These are phyloP conservation scores for Rhodotorula sp. DNA, from an alignment of 1,284 basidiomycete genomes.

Conservation along the genomic window DNA sequence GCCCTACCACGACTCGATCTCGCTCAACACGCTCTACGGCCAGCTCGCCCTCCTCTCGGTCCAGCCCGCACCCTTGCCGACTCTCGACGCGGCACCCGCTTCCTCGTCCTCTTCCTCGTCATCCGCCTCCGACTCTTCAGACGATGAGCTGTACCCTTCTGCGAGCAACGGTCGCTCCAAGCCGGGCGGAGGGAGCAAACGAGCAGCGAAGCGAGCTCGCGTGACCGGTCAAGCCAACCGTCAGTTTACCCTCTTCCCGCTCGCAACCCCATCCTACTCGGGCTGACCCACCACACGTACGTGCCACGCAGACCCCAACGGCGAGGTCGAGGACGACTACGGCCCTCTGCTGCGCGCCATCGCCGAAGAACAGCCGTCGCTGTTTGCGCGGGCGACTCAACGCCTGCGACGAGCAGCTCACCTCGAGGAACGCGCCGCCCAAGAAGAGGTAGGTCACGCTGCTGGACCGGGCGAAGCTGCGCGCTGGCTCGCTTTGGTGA, in stretches of 20 bases:
- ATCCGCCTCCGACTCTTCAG: not conserved
- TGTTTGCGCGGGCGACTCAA: conserved; percentile 25
- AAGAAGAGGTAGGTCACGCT: not conserved
- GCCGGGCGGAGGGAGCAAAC: not conserved
- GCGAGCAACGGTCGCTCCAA: not conserved
- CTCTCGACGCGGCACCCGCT: not conserved
- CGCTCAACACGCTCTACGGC: conserved; percentile 34
- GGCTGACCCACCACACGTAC: not conserved
- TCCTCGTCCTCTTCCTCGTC: conserved; percentile 2
- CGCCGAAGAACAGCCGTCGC: conserved; percentile 1
- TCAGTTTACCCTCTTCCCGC: not conserved
- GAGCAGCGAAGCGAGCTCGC: not conserved
- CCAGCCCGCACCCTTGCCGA: conserved; percentile 16
- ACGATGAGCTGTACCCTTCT: not conserved
- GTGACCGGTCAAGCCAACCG: not conserved
- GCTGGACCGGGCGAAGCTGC: conserved; percentile 9
- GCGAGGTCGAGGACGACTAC: conserved; percentile 4
- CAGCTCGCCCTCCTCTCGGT: conserved; percentile 34
- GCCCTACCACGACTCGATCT: conserved; percentile 40
- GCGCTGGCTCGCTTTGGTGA: conserved; percentile 30
- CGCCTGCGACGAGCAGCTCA: conserved; percentile 25
- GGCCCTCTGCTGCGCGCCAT: conserved; percentile 7
- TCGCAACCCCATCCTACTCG: too few species aligned
- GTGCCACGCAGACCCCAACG: too few species aligned
- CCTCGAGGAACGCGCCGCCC: conserved; percentile 14